A percentile compares a stretch with the other conserved stretches of the same genome.
Conservation (phyloP, 306 rosid species). For the Crotalaria pallida region DNA sequence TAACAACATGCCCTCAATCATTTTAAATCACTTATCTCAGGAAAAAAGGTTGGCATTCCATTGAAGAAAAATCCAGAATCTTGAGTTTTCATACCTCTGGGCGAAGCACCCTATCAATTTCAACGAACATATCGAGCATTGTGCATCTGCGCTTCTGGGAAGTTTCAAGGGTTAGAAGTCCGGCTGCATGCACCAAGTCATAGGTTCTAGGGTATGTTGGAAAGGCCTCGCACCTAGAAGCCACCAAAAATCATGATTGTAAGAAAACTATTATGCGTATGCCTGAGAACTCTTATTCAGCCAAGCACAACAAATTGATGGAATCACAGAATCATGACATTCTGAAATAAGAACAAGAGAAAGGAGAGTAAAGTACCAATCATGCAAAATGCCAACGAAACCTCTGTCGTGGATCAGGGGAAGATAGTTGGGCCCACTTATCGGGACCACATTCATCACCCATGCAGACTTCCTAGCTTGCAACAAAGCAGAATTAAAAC, state of each 20-base stretch:
- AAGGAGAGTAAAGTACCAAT: conserved; percentile 60
- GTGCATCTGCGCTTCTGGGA: conserved; percentile 63
- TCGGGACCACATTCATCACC: conserved; percentile 96
- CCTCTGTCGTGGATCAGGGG: conserved; percentile 93
- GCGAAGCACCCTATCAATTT: conserved; percentile 91
- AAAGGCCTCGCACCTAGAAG: conserved; percentile 88
- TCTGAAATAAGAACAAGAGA: not conserved
- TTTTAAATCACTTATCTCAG: not conserved
- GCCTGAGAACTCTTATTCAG: not conserved
- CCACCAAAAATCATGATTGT: not conserved
- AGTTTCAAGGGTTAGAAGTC: conserved; percentile 76
- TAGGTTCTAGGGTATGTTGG: conserved; percentile 93
- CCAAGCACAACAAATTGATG: not conserved
- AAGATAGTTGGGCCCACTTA: conserved; percentile 67
- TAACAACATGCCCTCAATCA: not conserved
- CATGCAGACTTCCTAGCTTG: conserved; percentile 82
- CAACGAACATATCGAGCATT: conserved; percentile 68
- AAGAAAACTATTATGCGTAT: not conserved
- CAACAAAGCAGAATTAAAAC: conserved; percentile 78
- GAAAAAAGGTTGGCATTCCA: not conserved
- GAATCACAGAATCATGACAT: not conserved
- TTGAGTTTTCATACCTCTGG: conserved; percentile 67
- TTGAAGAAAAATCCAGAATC: not conserved
- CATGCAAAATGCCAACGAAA: conserved; percentile 76
- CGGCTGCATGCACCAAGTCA: conserved; percentile 94